Evolutionary conservation across 2,329 filamentous ascomycete genomes (phyloP), one percentile per base, ranked within the genome.

Genomic region (Blastomyces percursus): DNA sequence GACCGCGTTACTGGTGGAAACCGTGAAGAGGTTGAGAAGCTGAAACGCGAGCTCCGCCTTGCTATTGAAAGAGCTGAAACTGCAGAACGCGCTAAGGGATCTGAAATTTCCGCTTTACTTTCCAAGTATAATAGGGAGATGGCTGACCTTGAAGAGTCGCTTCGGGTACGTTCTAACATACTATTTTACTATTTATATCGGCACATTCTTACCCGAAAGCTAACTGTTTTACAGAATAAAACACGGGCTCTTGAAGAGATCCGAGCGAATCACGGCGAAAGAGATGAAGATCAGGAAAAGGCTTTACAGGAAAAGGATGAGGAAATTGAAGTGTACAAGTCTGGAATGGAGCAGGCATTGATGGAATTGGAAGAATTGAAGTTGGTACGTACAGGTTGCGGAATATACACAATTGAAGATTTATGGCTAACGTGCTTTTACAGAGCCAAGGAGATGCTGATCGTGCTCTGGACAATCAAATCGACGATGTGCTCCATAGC

Each of bases 41-140:
- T 97, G 63, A 94, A 90, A 81, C 88, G 94, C 35, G 94, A 99
- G 77, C 82, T 99, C 63, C 89, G 93, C 32, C 86, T 96, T 81
- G 94, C 94, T 30, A 81, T 94, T 51, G 94, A 99, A 67, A 87
- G 89, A 63, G 91, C 91, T 11, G 94, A 99, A 70, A 96, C 95
- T 73, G 81, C 92, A 19, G 94, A 99, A 76, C 87, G 90, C 66
- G 87, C 87, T 74, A 99, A 99, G 80, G 93, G 93, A 67, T 94
- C 90, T 63, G 94, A 99, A 78, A 83, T 99, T 5, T 97, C 93
- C 2, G 88, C 91, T 0, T 90, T 99, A 89, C 82, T 97, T 65
- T 86, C 91, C 71, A 93, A 96, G 77, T 96, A 97, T 77, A 97
- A 97, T 76, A 86, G 94, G 60, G 94, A 99, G 78, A 94, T 99